Evolutionary conservation across 768 basidiomycete genomes (phyloP).

Genomic region (Gymnopilus junonius): DNA sequence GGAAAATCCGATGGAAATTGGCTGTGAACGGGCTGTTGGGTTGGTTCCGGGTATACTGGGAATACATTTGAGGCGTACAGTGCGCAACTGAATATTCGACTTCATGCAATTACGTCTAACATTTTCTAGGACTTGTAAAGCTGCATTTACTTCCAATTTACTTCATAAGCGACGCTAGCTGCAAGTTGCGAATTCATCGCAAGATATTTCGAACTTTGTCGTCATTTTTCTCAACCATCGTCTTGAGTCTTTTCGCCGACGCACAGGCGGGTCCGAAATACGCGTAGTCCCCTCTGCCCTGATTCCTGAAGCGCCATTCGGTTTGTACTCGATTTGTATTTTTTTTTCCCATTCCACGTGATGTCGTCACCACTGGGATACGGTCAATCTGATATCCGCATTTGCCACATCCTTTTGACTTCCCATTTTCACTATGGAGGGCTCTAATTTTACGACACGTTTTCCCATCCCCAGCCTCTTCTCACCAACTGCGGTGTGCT

Average conservation of each 20-base stretch:
- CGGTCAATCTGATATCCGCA: constrained; percentile 9
- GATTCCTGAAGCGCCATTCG: constrained; percentile 14
- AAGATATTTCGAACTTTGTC: too few relatives aligned
- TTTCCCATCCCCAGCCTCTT: constrained; percentile 19
- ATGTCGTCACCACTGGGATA: constrained; percentile 12
- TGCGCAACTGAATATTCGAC: neutral
- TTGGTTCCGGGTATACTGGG: neutral
- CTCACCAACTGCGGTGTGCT: constrained; percentile 9
- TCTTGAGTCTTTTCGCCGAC: too few relatives aligned
- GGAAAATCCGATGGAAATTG: neutral
- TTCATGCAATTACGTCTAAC: neutral
- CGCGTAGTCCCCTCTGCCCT: neutral
- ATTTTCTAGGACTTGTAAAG: too few relatives aligned
- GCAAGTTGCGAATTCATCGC: too few relatives aligned
- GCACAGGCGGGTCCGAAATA: neutral
- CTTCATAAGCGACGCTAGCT: too few relatives aligned
- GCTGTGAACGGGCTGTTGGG: neutral
- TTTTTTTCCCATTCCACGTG: constrained; percentile 16
- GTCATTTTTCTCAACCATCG: too few relatives aligned
- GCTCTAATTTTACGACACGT: constrained; percentile 13
- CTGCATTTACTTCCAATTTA: too few relatives aligned
- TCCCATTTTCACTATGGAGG: constrained; percentile 10
- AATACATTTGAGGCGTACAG: neutral
- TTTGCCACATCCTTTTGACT: constrained; percentile 20
- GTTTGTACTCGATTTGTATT: constrained; percentile 22